Evolutionary conservation across 2,329 filamentous ascomycete genomes (phyloP).

Genomic region (Microdochium nivale): DNA sequence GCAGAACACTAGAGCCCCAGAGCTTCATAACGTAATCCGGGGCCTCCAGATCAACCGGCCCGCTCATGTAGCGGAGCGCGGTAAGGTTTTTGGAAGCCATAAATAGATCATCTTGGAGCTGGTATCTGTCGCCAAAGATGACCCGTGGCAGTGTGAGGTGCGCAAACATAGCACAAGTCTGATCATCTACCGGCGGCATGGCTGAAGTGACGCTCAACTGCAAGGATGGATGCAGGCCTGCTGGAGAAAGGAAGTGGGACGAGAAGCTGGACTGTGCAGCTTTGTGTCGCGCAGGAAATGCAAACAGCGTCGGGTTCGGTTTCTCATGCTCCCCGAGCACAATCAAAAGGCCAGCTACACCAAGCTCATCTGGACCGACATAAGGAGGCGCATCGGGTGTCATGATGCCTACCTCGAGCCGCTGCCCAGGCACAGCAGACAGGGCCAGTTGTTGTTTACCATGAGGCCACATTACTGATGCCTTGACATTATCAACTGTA

Average conservation of each 20-base stretch:
- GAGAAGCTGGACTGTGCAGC: conserved; percentile 51
- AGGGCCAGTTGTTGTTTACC: conserved; percentile 29
- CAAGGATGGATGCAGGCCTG: conserved; percentile 77
- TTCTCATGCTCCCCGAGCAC: conserved; percentile 68
- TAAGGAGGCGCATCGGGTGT: conserved; percentile 50
- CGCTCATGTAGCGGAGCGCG: conserved; percentile 57
- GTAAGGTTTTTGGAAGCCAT: conserved; percentile 71
- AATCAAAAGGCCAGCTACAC: conserved; percentile 68
- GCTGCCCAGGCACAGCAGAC: conserved; percentile 33
- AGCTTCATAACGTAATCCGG: conserved; percentile 67
- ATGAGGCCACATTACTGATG: conserved; percentile 58
- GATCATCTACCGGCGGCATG: conserved; percentile 39
- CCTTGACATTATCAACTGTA: conserved; percentile 53
- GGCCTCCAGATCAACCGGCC: conserved; percentile 82
- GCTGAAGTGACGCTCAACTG: conserved; percentile 53
- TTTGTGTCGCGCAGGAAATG: conserved; percentile 71
- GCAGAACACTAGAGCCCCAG: conserved; percentile 74
- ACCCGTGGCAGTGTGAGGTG: conserved; percentile 75
- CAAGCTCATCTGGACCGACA: conserved; percentile 63
- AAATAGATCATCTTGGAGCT: conserved; percentile 69
- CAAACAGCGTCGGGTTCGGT: conserved; percentile 70
- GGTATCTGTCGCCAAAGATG: conserved; percentile 83
- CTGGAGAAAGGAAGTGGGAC: conserved; percentile 57
- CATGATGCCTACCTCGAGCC: conserved; percentile 76
- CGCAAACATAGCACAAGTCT: conserved; percentile 64